These are phyloP conservation scores for Colletotrichum viniferum DNA, from an alignment of 2,329 filamentous ascomycete species.

Conservation along the genomic window DNA sequence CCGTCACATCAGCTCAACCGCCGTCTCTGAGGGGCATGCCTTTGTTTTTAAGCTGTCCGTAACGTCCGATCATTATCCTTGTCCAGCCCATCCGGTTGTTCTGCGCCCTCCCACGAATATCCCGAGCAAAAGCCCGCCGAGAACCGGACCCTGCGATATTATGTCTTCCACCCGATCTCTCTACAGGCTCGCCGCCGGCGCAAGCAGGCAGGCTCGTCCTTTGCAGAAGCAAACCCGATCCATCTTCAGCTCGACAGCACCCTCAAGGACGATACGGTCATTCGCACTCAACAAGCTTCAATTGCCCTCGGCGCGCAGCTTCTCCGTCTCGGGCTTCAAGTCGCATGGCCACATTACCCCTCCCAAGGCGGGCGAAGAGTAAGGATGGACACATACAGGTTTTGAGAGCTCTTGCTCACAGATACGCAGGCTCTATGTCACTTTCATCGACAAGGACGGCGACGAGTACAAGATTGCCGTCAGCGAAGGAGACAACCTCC, in stretches of 20 bases:
- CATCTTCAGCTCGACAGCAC: not conserved
- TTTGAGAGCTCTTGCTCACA: not conserved
- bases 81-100: not conserved
- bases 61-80: not conserved
- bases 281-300: not conserved
- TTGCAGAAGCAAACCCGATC: slow-evolving; percentile 21
- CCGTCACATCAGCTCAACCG: not conserved
- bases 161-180: slow-evolving; percentile 24
- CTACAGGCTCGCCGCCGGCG: slow-evolving; percentile 33
- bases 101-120: not conserved
- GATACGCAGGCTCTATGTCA: slow-evolving; percentile 74
- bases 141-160: not conserved
- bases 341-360: slow-evolving; percentile 81
- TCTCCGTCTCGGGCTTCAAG: slow-evolving; percentile 66
- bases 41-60: not conserved
- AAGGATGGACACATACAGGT: slow-evolving; percentile 37
- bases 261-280: not conserved
- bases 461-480: slow-evolving; percentile 79
- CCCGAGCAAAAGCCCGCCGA: not conserved
- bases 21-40: not conserved
- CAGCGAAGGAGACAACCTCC: slow-evolving; percentile 84
- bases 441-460: slow-evolving; percentile 92
- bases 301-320: slow-evolving; percentile 46
- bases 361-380: slow-evolving; percentile 93
- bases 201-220: slow-evolving; percentile 32